phyloP scores from a whole-genome alignment of 225 moss, liverwort and hornwort genomes.

The Bryoerythrophyllum caledonicum region DNA sequence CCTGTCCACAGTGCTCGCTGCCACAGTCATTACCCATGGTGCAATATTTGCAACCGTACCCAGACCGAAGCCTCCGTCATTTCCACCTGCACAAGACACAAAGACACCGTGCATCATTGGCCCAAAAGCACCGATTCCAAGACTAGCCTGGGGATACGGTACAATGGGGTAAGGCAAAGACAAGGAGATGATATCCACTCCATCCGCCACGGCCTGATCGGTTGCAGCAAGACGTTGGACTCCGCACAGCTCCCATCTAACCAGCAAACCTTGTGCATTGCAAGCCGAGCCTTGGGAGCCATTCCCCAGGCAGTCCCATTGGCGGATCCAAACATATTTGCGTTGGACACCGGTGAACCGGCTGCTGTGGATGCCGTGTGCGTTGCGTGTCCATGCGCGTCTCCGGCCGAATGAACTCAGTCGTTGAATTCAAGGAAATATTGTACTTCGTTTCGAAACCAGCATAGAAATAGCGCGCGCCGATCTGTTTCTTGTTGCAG shows the following conservation, averaged over 20 bases:
- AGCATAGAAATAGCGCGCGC: not conserved
- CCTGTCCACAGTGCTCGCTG: not conserved
- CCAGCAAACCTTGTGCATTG: not conserved
- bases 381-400: not conserved
- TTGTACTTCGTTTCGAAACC: not conserved
- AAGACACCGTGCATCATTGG: not conserved
- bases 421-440: not conserved
- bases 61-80: not conserved
- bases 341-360: not conserved
- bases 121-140: not conserved
- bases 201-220: not conserved
- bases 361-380: not conserved
- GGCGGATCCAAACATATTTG: not conserved
- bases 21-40: not conserved
- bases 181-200: not conserved
- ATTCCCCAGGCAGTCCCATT: not conserved
- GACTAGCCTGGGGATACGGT: not conserved
- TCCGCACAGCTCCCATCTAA: not conserved
- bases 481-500: conserved; percentile 7
- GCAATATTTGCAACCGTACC: not conserved
- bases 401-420: not conserved
- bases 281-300: not conserved
- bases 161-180: not conserved
- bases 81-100: not conserved
- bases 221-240: not conserved